Evolutionary conservation across 2,329 filamentous ascomycete genomes (phyloP).

Genomic region (Alternaria burnsii): DNA sequence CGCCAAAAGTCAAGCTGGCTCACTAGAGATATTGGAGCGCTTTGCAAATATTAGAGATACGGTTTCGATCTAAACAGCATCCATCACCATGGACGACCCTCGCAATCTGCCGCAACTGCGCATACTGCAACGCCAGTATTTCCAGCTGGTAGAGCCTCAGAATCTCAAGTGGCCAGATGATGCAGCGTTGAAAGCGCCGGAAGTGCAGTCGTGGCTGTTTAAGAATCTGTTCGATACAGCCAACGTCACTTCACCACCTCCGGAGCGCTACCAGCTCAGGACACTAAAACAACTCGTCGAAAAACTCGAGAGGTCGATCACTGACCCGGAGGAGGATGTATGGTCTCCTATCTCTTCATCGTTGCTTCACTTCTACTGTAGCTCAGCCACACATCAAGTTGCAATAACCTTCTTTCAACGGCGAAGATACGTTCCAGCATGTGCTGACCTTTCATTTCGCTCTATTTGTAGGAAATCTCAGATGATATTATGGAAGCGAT

Average conservation of each 20-base stretch:
- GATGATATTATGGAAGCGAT: constrained; percentile 79
- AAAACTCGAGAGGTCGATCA: constrained; percentile 76
- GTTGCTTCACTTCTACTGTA: constrained; percentile 8
- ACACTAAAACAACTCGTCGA: constrained; percentile 77
- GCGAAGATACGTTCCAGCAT: constrained; percentile 9
- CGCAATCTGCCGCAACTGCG: constrained; percentile 23
- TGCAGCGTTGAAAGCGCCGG: constrained; percentile 64
- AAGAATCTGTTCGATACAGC: constrained; percentile 70
- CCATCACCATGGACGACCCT: constrained; percentile 23
- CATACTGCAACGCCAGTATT: constrained; percentile 75
- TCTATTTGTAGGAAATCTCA: constrained; percentile 73
- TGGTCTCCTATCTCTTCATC: constrained; percentile 53
- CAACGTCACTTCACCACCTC: constrained; percentile 66
- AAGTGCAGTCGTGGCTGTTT: constrained; percentile 73
- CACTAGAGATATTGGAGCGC: neutral
- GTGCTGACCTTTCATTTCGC: constrained; percentile 35
- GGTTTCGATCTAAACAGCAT: neutral
- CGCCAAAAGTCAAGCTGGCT: neutral
- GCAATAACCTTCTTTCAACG: neutral
- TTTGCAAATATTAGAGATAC: neutral
- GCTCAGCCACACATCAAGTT: constrained; percentile 1
- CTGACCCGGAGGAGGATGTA: constrained; percentile 89
- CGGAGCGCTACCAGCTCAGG: constrained; percentile 73
- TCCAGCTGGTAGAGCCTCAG: constrained; percentile 73
- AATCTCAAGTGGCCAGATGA: constrained; percentile 70